Conservation (phyloP, 177 flowering plant species). For the Vitis hybrid region DNA sequence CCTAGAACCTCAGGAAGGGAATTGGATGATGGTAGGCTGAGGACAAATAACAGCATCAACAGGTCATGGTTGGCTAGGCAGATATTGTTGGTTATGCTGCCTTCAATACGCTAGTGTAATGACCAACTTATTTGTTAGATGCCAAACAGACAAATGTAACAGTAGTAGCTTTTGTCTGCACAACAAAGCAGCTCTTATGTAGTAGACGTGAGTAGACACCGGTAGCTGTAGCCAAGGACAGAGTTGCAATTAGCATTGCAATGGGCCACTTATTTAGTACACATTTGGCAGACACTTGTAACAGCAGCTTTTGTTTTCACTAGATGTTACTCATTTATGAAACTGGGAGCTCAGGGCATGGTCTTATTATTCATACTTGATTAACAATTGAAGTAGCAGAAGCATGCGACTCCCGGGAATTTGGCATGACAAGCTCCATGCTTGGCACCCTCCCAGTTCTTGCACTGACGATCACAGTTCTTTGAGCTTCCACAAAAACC, state of each 20-base stretch:
- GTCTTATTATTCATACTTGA: background rate
- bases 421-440: constrained; percentile 43
- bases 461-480: constrained; percentile 37
- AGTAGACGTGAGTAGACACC: too few species aligned
- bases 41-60: too few species aligned
- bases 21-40: too few species aligned
- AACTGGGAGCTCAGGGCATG: background rate
- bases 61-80: too few species aligned
- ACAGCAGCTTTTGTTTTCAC: background rate
- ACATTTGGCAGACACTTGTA: background rate
- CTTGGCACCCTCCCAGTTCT: constrained; percentile 32
- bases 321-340: too few species aligned
- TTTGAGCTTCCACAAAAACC: constrained; percentile 26
- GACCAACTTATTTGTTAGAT: too few species aligned
- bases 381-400: constrained; percentile 45
- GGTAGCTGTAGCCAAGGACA: background rate
- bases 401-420: constrained; percentile 37
- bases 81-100: too few species aligned
- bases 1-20: too few species aligned
- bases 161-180: too few species aligned
- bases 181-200: too few species aligned
- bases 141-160: too few species aligned
- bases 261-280: constrained; percentile 3
- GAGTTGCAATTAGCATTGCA: background rate
- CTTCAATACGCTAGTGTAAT: too few species aligned